These are phyloP conservation scores for Lindgomyces ingoldianus DNA, from an alignment of 495 filamentous ascomycete species.

Conservation along the genomic window DNA sequence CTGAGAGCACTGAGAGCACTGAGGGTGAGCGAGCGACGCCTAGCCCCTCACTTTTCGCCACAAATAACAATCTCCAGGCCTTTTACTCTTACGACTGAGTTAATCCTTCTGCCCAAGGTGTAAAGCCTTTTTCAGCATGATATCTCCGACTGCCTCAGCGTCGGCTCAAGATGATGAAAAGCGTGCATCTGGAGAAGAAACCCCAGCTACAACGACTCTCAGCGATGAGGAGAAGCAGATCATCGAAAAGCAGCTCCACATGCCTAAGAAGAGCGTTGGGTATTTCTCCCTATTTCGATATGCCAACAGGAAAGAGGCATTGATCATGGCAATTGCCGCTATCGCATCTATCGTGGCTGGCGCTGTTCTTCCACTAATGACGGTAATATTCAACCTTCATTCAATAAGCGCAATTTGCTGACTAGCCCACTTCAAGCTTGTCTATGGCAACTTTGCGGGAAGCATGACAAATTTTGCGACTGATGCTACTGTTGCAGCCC, in stretches of 20 bases:
- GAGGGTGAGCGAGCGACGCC: too few relatives aligned
- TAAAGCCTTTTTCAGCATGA: too few relatives aligned
- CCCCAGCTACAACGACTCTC: neutral
- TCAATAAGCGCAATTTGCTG: neutral
- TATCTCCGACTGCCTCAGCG: neutral
- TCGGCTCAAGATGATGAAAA: constrained; percentile 1
- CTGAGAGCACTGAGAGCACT: too few relatives aligned
- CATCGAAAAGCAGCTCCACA: constrained; percentile 28
- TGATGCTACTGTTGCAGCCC: neutral
- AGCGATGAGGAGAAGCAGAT: constrained; percentile 20
- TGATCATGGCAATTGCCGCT: constrained; percentile 28
- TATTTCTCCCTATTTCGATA: constrained; percentile 37
- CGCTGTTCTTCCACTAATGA: constrained; percentile 36
- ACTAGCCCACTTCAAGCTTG: neutral
- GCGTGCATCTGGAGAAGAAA: neutral
- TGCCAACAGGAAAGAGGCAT: constrained; percentile 26
- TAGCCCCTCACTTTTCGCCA: too few relatives aligned
- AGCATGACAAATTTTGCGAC: constrained; percentile 28
- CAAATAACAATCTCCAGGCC: too few relatives aligned
- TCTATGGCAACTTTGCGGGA: constrained; percentile 34
- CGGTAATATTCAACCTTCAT: constrained; percentile 2
- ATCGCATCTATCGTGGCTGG: constrained; percentile 30
- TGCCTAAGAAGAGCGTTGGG: constrained; percentile 22
- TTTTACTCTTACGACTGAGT: too few relatives aligned
- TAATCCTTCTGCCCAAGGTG: too few relatives aligned